A percentile compares a stretch with the other conserved stretches of the same genome.
These are phyloP conservation scores for Carex myosuroides DNA, from an alignment of 176 grass and related monocot species.

Conservation along the genomic window DNA sequence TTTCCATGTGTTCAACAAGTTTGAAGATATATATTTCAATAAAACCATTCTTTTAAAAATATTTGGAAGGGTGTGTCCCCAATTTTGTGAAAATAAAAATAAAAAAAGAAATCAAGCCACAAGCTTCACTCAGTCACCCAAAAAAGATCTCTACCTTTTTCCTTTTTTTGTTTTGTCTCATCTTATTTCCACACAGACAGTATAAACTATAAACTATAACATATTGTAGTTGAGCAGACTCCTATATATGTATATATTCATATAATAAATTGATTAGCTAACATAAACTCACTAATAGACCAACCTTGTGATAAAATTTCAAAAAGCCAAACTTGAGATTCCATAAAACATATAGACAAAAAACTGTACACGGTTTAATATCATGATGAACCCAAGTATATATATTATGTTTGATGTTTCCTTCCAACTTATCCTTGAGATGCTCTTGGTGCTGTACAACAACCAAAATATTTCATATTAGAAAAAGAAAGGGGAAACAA, in stretches of 20 bases:
- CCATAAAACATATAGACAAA: slow-evolving; percentile 12
- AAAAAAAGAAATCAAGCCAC: too few species aligned
- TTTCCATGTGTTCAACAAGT: too few species aligned
- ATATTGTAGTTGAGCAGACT: slow-evolving; percentile 15
- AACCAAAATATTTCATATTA: background rate
- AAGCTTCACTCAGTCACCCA: slow-evolving; percentile 2
- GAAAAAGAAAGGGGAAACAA: background rate
- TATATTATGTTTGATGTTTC: background rate
- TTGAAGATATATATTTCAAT: too few species aligned
- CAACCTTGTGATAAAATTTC: background rate
- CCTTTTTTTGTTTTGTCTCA: background rate
- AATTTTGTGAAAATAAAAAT: too few species aligned
- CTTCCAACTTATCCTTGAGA: slow-evolving; percentile 22
- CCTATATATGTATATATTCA: slow-evolving; percentile 14
- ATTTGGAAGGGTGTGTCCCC: too few species aligned
- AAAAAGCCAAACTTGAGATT: slow-evolving; percentile 14
- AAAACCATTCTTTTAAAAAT: too few species aligned
- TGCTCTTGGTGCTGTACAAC: slow-evolving; percentile 48
- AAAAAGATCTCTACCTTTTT: background rate
- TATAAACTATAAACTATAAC: slow-evolving; percentile 18
- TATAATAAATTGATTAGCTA: slow-evolving; percentile 23
- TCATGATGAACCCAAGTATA: slow-evolving; percentile 29
- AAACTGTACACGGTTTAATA: slow-evolving; percentile 61
- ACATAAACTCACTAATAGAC: background rate
- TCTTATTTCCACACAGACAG: slow-evolving; percentile 21